Evolutionary conservation across 2,329 filamentous ascomycete species (phyloP).

Genomic region (Fusarium staphyleae): DNA sequence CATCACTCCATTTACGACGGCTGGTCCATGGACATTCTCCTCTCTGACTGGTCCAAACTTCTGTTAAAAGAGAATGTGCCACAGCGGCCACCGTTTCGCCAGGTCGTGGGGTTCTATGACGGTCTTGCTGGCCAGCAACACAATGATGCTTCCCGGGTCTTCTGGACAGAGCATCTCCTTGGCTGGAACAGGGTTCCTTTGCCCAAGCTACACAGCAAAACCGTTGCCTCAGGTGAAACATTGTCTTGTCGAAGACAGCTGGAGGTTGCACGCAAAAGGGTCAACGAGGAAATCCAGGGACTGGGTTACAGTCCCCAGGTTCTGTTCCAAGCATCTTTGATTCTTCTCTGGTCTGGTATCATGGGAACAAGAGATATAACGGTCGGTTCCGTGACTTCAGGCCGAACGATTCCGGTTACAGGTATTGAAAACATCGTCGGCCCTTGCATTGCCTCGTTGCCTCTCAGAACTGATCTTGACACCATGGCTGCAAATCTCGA

Average conservation of each 20-base stretch:
- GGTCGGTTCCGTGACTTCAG: slow-evolving; percentile 83
- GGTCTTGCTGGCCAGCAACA: slow-evolving; percentile 30
- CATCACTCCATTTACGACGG: slow-evolving; percentile 92
- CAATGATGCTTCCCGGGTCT: slow-evolving; percentile 58
- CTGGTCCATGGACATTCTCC: slow-evolving; percentile 84
- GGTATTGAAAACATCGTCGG: slow-evolving; percentile 78
- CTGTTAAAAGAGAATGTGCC: slow-evolving; percentile 45
- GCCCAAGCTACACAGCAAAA: slow-evolving; percentile 55
- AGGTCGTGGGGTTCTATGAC: slow-evolving; percentile 61
- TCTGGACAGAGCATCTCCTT: slow-evolving; percentile 74
- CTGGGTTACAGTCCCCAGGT: slow-evolving; percentile 69
- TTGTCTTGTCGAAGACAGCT: slow-evolving; percentile 22
- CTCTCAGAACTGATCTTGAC: slow-evolving; percentile 69
- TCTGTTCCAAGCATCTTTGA: slow-evolving; percentile 76
- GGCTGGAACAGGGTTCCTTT: slow-evolving; percentile 61
- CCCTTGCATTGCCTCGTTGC: slow-evolving; percentile 79
- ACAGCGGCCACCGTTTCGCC: slow-evolving; percentile 64
- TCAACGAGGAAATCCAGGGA: slow-evolving; percentile 46
- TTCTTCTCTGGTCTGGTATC: slow-evolving; percentile 70
- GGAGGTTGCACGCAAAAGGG: slow-evolving; percentile 18
- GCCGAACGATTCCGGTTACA: slow-evolving; percentile 74
- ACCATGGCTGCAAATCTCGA: slow-evolving; percentile 62
- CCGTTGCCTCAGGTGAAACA: slow-evolving; percentile 35
- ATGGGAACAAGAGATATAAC: slow-evolving; percentile 70
- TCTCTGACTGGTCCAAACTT: slow-evolving; percentile 68